Percentiles rank a stretch among this genome's conserved stretches.
Evolutionary conservation across 2,329 filamentous ascomycete genomes (phyloP).

Genomic region (Sclerotinia minor): DNA sequence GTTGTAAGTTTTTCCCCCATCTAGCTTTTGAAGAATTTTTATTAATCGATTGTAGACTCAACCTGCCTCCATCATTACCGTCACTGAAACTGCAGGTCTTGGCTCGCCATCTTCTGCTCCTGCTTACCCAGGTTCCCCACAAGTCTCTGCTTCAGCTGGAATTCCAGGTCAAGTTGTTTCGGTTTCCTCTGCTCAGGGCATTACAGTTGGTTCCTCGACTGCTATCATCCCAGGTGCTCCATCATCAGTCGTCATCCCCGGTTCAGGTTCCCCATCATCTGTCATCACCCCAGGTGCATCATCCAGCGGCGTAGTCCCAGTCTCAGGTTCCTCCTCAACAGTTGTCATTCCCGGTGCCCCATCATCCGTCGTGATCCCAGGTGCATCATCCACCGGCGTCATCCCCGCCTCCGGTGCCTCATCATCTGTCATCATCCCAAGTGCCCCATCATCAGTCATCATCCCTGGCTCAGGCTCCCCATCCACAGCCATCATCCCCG

Average conservation of each 20-base stretch:
- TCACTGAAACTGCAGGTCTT: conserved; percentile 16
- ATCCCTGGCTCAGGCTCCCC: too few species aligned
- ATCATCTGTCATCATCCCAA: too few species aligned
- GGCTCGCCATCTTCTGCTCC: not conserved
- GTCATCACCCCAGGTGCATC: too few species aligned
- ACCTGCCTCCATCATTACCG: conserved; percentile 14
- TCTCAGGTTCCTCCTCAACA: too few species aligned
- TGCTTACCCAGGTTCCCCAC: conserved; percentile 5
- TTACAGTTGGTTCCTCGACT: not conserved
- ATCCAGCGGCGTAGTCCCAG: too few species aligned
- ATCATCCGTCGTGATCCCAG: too few species aligned
- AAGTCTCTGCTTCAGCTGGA: not conserved
- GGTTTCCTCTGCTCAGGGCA: not conserved
- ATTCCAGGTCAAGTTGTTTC: not conserved
- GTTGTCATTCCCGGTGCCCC: too few species aligned
- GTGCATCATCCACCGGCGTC: too few species aligned
- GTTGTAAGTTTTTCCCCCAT: conserved; percentile 13
- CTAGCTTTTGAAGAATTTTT: not conserved
- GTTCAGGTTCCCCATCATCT: too few species aligned
- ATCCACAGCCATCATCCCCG: not conserved
- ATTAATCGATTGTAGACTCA: conserved; percentile 14
- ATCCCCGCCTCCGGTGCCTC: too few species aligned
- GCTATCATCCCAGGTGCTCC: not conserved
- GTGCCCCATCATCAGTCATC: too few species aligned
- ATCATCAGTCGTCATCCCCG: not conserved